A percentile compares a stretch with the other conserved stretches of the same genome.
These are phyloP conservation scores for Ceratocystis lukuohia DNA, from an alignment of 2,329 filamentous ascomycete species.

Conservation along the genomic window DNA sequence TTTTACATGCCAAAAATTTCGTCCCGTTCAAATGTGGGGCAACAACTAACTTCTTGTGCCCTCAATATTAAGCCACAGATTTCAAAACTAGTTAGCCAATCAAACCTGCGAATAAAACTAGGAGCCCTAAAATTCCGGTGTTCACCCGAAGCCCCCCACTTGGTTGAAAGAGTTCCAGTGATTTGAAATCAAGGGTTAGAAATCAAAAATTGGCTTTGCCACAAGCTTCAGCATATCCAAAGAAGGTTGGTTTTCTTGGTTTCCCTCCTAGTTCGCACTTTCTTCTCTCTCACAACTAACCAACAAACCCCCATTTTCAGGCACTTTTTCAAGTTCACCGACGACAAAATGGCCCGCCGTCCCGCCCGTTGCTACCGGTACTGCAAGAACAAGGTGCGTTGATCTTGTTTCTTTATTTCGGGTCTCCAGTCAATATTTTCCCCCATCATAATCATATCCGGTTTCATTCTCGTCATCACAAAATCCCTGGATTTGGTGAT, in stretches of 20 bases:
- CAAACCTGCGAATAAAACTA: neutral
- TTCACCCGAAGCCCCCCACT: conserved; percentile 23
- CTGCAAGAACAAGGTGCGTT: conserved; percentile 99
- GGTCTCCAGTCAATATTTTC: conserved; percentile 8
- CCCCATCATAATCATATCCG: neutral
- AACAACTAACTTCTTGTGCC: conserved; percentile 6
- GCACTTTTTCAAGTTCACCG: conserved; percentile 23
- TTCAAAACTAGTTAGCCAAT: conserved; percentile 24
- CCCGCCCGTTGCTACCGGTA: conserved; percentile 99
- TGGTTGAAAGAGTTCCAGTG: conserved; percentile 24
- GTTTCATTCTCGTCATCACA: neutral
- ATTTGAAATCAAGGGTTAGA: conserved; percentile 42
- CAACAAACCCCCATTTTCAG: conserved; percentile 21
- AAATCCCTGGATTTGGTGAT: conserved; percentile 1
- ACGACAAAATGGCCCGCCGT: conserved; percentile 94
- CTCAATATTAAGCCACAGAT: conserved; percentile 18
- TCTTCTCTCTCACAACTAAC: conserved; percentile 28
- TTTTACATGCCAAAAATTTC: conserved; percentile 11
- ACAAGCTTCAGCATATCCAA: conserved; percentile 18
- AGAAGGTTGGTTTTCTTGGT: conserved; percentile 18
- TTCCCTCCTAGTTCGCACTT: conserved; percentile 17
- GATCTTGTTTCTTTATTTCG: conserved; percentile 15
- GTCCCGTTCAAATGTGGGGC: conserved; percentile 14
- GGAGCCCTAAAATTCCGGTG: conserved; percentile 31
- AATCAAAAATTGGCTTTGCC: conserved; percentile 23